phyloP scores from a whole-genome alignment of 352 stramenopile species.

The Phytophthora pini region DNA sequence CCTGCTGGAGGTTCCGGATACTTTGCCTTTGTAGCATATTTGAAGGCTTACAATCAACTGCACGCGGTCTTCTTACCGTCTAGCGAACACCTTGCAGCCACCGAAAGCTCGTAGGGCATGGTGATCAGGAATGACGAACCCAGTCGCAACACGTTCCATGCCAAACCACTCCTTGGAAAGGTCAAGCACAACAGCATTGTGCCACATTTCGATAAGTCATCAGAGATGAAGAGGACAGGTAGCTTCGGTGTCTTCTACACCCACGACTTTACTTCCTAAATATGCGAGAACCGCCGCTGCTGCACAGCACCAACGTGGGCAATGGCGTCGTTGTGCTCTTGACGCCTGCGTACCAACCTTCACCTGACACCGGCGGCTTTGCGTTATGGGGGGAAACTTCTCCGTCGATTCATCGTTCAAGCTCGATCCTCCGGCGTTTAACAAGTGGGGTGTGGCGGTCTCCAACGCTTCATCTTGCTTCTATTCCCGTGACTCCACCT shows the following conservation, averaged over 20 bases:
- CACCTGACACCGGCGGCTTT: neutral
- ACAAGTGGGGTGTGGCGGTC: neutral
- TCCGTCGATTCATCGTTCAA: neutral
- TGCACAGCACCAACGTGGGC: neutral
- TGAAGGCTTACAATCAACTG: constrained; percentile 4
- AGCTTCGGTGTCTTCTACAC: neutral
- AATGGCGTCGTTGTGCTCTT: constrained; percentile 5
- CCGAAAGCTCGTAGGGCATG: neutral
- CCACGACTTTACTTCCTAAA: constrained; percentile 11
- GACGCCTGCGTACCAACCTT: constrained; percentile 4
- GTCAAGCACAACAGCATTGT: neutral
- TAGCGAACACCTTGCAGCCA: neutral
- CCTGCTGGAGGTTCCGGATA: constrained; percentile 24
- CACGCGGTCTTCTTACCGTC: neutral
- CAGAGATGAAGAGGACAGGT: constrained; percentile 1
- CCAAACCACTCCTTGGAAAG: neutral
- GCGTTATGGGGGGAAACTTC: constrained; percentile 1
- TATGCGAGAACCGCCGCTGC: constrained; percentile 3
- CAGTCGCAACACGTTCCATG: neutral
- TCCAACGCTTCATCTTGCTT: constrained; percentile 1
- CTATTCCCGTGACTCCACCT: constrained; percentile 1
- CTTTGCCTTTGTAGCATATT: constrained; percentile 15
- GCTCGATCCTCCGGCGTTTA: neutral
- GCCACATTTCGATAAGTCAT: constrained; percentile 1
- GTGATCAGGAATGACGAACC: neutral